Conservation (phyloP, 257 asterid genomes). For the Eucommia ulmoides region DNA sequence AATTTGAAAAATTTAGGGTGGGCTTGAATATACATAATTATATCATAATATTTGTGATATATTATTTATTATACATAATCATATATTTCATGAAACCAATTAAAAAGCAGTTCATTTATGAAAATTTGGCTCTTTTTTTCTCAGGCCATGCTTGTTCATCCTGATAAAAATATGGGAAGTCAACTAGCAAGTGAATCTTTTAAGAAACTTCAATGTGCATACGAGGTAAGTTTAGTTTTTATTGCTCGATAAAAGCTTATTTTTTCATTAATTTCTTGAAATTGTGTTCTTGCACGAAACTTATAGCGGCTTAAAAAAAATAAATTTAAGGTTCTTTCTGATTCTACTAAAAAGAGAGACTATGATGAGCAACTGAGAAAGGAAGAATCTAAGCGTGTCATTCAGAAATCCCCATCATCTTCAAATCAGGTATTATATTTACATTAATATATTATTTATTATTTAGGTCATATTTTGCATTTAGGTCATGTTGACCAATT, state of each 20-base stretch:
- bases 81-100: too few relatives aligned
- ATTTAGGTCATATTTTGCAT: background rate
- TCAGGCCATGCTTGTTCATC: constrained; percentile 98
- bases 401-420: constrained; percentile 75
- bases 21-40: too few relatives aligned
- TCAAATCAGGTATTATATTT: constrained; percentile 47
- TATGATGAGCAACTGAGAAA: constrained; percentile 87
- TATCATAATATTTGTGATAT: too few relatives aligned
- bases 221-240: constrained; percentile 45
- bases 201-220: constrained; percentile 95
- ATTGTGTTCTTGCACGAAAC: constrained; percentile 13
- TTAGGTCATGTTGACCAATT: background rate
- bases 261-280: constrained; percentile 8
- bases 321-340: constrained; percentile 90
- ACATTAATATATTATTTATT: background rate
- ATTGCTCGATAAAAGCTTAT: background rate
- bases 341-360: constrained; percentile 85
- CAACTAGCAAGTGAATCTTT: constrained; percentile 90
- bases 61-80: too few relatives aligned
- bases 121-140: constrained; percentile 6
- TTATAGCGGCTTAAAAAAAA: constrained; percentile 19
- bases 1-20: too few relatives aligned
- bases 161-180: constrained; percentile 96
- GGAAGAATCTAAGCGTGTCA: constrained; percentile 69
- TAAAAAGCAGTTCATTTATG: too few relatives aligned